phyloP scores from a whole-genome alignment of 129 eudicot species.

The Logfia minima region DNA sequence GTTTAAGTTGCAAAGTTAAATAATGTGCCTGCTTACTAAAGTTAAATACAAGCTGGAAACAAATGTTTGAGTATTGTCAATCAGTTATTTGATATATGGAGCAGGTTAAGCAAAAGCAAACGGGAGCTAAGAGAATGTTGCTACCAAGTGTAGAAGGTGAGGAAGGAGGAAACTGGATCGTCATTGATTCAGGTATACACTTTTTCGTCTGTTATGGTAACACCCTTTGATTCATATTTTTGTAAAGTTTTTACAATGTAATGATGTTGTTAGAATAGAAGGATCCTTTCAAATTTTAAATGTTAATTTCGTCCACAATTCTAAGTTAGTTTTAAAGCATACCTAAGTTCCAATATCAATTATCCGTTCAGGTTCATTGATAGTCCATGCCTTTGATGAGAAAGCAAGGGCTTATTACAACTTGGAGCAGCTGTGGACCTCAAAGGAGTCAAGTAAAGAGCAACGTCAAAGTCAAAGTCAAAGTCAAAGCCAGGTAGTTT shows the following conservation, averaged over 20 bases:
- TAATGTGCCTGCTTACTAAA: background rate
- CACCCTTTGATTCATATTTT: background rate
- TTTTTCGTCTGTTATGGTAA: background rate
- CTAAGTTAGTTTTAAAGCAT: background rate
- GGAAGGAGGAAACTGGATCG: slow-evolving; percentile 86
- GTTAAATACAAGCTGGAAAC: background rate
- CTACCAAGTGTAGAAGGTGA: slow-evolving; percentile 85
- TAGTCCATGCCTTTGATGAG: slow-evolving; percentile 93
- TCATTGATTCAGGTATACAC: slow-evolving; percentile 73
- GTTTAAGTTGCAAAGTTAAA: no score
- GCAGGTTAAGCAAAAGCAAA: slow-evolving; percentile 88
- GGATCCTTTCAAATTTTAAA: background rate
- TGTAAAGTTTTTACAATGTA: background rate
- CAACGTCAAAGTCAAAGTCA: slow-evolving; percentile 29
- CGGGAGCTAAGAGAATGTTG: slow-evolving; percentile 66
- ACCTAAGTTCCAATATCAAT: background rate
- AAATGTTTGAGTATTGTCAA: background rate
- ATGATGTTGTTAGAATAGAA: slow-evolving; percentile 4
- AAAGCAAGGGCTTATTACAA: slow-evolving; percentile 92
- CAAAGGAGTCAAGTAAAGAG: slow-evolving; percentile 42
- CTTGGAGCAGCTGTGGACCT: slow-evolving; percentile 73
- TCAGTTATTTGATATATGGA: slow-evolving; percentile 13
- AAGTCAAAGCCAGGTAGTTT: slow-evolving; percentile 33
- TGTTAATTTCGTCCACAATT: background rate
- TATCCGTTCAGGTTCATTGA: slow-evolving; percentile 52